phyloP scores from a whole-genome alignment of 805 yeast genomes.

The Schwanniomyces sp. region DNA sequence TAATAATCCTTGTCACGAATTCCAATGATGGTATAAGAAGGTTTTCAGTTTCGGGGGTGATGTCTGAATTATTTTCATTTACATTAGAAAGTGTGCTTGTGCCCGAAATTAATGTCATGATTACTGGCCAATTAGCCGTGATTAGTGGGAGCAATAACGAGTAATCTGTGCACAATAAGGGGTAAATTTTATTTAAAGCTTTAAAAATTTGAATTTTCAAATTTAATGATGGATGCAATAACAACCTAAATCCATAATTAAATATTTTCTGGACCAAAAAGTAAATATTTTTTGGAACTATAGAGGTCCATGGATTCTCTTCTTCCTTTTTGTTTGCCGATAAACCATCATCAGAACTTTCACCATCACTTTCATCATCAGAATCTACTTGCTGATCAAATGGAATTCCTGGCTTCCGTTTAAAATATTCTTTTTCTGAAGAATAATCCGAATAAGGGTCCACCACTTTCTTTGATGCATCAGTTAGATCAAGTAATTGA shows the following conservation, averaged over 20 bases:
- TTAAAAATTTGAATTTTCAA: constrained; percentile 58
- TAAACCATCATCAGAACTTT: constrained; percentile 11
- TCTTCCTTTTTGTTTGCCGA: constrained; percentile 13
- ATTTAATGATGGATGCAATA: constrained; percentile 64
- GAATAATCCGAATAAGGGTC: constrained; percentile 33
- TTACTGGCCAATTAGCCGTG: constrained; percentile 32
- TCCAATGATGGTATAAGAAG: constrained; percentile 28
- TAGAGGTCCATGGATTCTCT: constrained; percentile 57
- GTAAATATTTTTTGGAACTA: constrained; percentile 63
- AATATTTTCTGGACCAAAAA: constrained; percentile 58
- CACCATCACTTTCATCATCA: constrained; percentile 28
- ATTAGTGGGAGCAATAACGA: constrained; percentile 29
- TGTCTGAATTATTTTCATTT: constrained; percentile 3
- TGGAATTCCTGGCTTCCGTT: constrained; percentile 36
- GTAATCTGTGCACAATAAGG: constrained; percentile 32
- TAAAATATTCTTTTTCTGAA: constrained; percentile 37
- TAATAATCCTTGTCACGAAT: constrained; percentile 24
- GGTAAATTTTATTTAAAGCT: constrained; percentile 35
- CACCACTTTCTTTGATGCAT: constrained; percentile 26
- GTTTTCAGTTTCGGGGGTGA: constrained; percentile 10
- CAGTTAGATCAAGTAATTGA: constrained; percentile 46
- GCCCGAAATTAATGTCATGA: constrained; percentile 18
- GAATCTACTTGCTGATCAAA: constrained; percentile 24
- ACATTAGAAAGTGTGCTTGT: constrained; percentile 10
- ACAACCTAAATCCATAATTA: constrained; percentile 64